Conservation (phyloP, 2,329 filamentous ascomycete genomes). For the Calycina marina region DNA sequence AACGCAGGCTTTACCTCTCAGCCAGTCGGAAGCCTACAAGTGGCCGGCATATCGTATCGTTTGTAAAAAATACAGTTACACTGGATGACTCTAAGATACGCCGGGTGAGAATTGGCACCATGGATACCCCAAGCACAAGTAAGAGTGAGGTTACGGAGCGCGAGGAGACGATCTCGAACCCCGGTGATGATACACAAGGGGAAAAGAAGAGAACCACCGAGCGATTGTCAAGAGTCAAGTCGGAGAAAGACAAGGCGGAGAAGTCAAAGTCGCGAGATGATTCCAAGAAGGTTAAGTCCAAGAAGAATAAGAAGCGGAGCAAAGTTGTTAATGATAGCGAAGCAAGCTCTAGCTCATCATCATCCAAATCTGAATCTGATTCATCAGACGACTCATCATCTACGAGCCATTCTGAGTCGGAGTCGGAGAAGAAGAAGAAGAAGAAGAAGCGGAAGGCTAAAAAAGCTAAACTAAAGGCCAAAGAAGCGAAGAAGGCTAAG, state of each 20-base stretch:
- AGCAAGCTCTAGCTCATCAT: slow-evolving; percentile 9
- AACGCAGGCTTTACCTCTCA: too few relatives aligned
- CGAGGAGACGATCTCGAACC: slow-evolving; percentile 9
- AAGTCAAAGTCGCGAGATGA: slow-evolving; percentile 16
- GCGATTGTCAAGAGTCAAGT: slow-evolving; percentile 11
- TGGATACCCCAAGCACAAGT: slow-evolving; percentile 19
- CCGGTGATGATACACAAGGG: slow-evolving; percentile 12
- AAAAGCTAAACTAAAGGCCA: slow-evolving; percentile 18
- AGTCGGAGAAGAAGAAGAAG: slow-evolving; percentile 19
- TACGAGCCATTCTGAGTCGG: slow-evolving; percentile 3
- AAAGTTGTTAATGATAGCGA: slow-evolving; percentile 11
- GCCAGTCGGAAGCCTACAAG: too few relatives aligned
- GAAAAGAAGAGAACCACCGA: slow-evolving; percentile 14
- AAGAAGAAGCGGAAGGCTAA: slow-evolving; percentile 18
- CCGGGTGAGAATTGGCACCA: too few relatives aligned
- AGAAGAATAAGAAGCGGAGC: slow-evolving; percentile 16
- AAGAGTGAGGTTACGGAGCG: slow-evolving; percentile 16
- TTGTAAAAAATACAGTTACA: too few relatives aligned
- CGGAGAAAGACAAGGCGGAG: slow-evolving; percentile 11
- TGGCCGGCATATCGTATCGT: too few relatives aligned
- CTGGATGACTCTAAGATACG: too few relatives aligned
- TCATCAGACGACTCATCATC: slow-evolving; percentile 7
- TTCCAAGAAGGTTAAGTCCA: slow-evolving; percentile 9
- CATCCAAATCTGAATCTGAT: slow-evolving; percentile 10
- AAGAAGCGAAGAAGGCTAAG: slow-evolving; percentile 24